Conservation (phyloP, 2,329 filamentous ascomycete genomes). For the Harringtonia aguacate region DNA sequence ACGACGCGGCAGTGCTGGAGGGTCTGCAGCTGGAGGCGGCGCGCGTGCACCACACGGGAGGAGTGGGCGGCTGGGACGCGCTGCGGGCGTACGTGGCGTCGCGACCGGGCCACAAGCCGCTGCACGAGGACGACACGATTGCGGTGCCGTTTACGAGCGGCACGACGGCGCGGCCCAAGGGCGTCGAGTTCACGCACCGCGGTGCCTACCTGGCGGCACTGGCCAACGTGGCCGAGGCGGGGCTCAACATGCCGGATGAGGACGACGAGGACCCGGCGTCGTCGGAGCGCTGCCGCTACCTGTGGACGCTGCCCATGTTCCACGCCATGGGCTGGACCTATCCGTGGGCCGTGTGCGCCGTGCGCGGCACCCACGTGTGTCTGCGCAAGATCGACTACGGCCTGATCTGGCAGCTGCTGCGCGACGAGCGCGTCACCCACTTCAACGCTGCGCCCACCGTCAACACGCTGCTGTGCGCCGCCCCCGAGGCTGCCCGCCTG, state of each 20-base stretch:
- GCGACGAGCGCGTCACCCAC: conserved; percentile 80
- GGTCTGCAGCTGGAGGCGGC: conserved; percentile 61
- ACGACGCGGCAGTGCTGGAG: conserved; percentile 73
- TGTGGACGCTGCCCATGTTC: conserved; percentile 89
- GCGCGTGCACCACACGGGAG: conserved; percentile 16
- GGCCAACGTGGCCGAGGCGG: conserved; percentile 80
- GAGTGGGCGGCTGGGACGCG: conserved; percentile 63
- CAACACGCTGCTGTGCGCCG: conserved; percentile 81
- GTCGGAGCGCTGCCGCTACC: conserved; percentile 62
- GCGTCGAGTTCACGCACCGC: conserved; percentile 84
- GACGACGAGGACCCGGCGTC: conserved; percentile 15
- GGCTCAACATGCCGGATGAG: conserved; percentile 46
- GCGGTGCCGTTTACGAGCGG: conserved; percentile 91
- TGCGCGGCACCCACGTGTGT: conserved; percentile 90
- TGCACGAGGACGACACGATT: conserved; percentile 69
- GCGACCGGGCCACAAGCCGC: conserved; percentile 21
- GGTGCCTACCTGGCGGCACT: conserved; percentile 77
- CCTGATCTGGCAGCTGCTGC: conserved; percentile 81
- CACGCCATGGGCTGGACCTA: conserved; percentile 74
- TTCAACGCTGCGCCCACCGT: conserved; percentile 96
- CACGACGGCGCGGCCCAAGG: conserved; percentile 85
- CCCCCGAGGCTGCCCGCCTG: conserved; percentile 62
- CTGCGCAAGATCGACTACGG: conserved; percentile 92
- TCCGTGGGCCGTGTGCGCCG: conserved; percentile 80
- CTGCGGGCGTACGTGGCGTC: conserved; percentile 48